Evolutionary conservation across 208 protist genomes (phyloP).

Genomic region (Leishmania lainsoni): DNA sequence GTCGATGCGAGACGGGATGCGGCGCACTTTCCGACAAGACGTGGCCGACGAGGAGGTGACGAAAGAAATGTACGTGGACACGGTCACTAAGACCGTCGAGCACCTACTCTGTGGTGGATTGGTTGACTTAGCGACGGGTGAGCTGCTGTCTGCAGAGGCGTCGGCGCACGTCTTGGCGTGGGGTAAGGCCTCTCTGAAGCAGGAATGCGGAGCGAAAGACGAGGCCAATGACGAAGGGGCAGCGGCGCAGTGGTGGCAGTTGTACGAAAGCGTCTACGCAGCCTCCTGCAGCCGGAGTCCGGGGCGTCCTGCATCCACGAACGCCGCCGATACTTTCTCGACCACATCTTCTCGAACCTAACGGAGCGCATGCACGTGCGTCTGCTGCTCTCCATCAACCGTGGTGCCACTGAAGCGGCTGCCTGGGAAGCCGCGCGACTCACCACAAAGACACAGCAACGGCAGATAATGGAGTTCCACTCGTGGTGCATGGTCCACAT

Average conservation of each 20-base stretch:
- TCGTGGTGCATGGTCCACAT: conserved; percentile 27
- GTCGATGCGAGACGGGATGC: conserved; percentile 73
- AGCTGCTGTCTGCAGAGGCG: conserved; percentile 28
- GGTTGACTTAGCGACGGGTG: conserved; percentile 68
- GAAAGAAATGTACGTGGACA: conserved; percentile 57
- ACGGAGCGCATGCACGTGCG: conserved; percentile 59
- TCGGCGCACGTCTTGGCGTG: conserved; percentile 3
- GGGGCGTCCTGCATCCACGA: neutral
- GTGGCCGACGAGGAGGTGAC: conserved; percentile 19
- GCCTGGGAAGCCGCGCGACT: conserved; percentile 49
- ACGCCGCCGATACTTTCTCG: conserved; percentile 2
- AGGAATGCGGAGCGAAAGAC: neutral
- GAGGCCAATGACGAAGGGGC: neutral
- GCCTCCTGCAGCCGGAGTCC: neutral
- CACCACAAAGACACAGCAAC: conserved; percentile 44
- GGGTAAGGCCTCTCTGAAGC: neutral
- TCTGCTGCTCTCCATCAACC: conserved; percentile 84
- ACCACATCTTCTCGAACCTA: conserved; percentile 1
- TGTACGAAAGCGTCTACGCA: conserved; percentile 32
- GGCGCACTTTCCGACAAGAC: conserved; percentile 7
- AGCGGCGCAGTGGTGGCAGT: conserved; percentile 23
- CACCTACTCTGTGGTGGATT: conserved; percentile 63
- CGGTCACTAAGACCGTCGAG: conserved; percentile 60
- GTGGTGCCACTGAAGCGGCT: conserved; percentile 34
- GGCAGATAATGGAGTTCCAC: conserved; percentile 51